These are phyloP conservation scores for Acacia confusa DNA, from an alignment of 306 rosid genomes.

Conservation along the genomic window DNA sequence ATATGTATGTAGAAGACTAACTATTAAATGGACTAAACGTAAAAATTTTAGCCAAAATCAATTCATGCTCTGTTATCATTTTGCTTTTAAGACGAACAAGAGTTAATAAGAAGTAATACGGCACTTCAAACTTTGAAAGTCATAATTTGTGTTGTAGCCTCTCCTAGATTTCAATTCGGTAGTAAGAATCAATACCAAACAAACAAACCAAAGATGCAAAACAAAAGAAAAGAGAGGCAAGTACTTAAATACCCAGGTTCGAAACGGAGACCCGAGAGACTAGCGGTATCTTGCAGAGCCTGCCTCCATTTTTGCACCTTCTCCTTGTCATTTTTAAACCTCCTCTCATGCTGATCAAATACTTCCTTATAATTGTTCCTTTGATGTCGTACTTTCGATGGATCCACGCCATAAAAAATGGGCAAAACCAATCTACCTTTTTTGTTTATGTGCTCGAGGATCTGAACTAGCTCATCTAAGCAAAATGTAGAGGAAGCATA, in stretches of 20 bases:
- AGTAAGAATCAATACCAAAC: background rate
- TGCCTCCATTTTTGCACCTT: background rate
- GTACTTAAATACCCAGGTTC: background rate
- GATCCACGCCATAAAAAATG: background rate
- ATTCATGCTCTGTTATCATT: background rate
- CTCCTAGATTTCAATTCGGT: background rate
- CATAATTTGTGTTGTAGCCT: background rate
- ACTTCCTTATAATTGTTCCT: background rate
- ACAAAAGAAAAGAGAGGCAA: background rate
- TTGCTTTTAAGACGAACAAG: background rate
- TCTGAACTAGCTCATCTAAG: background rate
- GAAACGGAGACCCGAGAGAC: background rate
- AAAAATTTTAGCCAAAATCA: background rate
- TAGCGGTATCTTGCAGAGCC: background rate
- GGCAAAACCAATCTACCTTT: background rate
- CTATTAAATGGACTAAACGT: background rate
- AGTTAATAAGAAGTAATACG: background rate
- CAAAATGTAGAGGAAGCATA: background rate
- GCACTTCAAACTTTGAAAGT: background rate
- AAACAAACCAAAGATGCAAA: background rate
- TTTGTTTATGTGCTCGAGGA: background rate
- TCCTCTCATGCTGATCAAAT: background rate
- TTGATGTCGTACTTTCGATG: background rate
- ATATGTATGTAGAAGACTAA: background rate
- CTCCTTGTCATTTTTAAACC: background rate